Evolutionary conservation across 1,139 yeast genomes (phyloP).

Genomic region (Waltiozyma solani): DNA sequence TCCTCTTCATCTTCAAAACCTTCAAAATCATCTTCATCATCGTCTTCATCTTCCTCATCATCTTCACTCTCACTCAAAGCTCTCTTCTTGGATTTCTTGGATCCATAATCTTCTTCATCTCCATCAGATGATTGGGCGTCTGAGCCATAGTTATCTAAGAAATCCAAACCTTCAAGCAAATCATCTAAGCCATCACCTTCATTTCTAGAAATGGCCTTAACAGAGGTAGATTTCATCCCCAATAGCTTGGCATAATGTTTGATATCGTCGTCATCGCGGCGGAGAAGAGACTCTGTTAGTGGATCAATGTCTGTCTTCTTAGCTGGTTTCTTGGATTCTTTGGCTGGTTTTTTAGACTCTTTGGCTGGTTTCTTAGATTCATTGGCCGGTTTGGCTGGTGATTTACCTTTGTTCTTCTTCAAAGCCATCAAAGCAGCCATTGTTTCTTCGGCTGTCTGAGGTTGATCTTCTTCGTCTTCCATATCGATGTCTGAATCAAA

Average conservation of each 20-base stretch:
- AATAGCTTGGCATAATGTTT: slow-evolving; percentile 75
- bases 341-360: slow-evolving; percentile 1
- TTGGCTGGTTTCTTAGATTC: slow-evolving; percentile 1
- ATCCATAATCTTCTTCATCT: not conserved
- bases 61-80: slow-evolving; percentile 6
- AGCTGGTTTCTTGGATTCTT: not conserved
- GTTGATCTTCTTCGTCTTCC: slow-evolving; percentile 1
- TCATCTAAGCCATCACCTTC: slow-evolving; percentile 68
- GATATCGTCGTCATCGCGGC: slow-evolving; percentile 69
- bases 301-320: slow-evolving; percentile 12
- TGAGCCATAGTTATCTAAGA: slow-evolving; percentile 35
- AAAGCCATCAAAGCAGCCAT: slow-evolving; percentile 28
- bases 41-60: slow-evolving; percentile 19
- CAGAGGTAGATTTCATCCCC: slow-evolving; percentile 51
- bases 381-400: slow-evolving; percentile 1
- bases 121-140: not conserved
- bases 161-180: slow-evolving; percentile 67
- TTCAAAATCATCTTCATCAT: not conserved
- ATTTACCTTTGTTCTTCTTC: slow-evolving; percentile 7
- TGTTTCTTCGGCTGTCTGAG: slow-evolving; percentile 21
- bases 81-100: not conserved
- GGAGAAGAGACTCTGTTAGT: slow-evolving; percentile 34
- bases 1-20: slow-evolving; percentile 17
- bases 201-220: slow-evolving; percentile 28
- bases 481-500: not conserved